Percentiles rank a stretch among this genome's conserved stretches.
Conservation (phyloP, 345 rosid species). For the Eucalyptus fibrosa region DNA sequence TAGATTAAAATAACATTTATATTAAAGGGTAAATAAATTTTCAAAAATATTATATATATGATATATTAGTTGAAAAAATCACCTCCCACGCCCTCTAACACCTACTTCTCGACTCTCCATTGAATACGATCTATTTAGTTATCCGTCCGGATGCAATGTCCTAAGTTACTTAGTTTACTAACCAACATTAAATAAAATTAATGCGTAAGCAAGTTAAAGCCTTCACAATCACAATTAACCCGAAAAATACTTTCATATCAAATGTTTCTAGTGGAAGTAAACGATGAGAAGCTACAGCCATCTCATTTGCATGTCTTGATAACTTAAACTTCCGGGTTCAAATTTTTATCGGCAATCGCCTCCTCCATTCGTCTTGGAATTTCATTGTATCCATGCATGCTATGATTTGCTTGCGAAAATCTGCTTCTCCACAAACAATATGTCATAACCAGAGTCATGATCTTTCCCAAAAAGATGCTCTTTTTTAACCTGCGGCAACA, state of each 20-base stretch:
- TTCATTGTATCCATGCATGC: neutral
- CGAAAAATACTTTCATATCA: neutral
- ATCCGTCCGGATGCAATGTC: neutral
- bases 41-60: neutral
- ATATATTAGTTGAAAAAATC: neutral
- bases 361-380: neutral
- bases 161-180: neutral
- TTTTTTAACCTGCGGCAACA: neutral
- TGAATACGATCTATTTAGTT: neutral
- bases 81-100: neutral
- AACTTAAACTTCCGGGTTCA: neutral
- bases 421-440: neutral
- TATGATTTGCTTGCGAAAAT: neutral
- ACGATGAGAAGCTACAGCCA: neutral
- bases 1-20: neutral
- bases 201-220: neutral
- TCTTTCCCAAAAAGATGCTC: neutral
- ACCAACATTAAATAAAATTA: neutral
- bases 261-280: neutral
- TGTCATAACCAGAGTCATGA: neutral
- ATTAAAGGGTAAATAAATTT: neutral
- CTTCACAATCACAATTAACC: neutral
- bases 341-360: neutral
- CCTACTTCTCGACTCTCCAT: neutral
- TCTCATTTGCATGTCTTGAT: neutral